Evolutionary conservation across 495 filamentous ascomycete genomes (phyloP), one percentile per base, ranked within the genome.

Genomic region (Emericellopsis terricola): DNA sequence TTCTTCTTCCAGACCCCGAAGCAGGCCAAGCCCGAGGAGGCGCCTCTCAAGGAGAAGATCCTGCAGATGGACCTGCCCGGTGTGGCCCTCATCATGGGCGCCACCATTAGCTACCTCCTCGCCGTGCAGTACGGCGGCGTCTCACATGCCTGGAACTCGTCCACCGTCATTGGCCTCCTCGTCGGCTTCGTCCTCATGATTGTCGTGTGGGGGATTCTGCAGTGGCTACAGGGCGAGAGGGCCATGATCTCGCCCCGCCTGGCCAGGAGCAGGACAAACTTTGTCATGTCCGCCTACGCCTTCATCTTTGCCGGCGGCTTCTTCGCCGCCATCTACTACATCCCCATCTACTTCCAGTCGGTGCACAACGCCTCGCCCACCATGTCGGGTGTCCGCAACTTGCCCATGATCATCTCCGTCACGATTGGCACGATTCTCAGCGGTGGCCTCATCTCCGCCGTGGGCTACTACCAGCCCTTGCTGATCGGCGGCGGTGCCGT

Each of bases 271-370:
- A 54, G 64, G 8, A 42, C 37, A 28, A 46, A 68, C 21, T 46
- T 41, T 11, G 47, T 48, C 28, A 49, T 48, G 8, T 41, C 42
- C 24, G 9, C 43, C 8, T 59, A 37, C 38, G 29, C 41, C 10
- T 51, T 60, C 44, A 49, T 55, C 47, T 52, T 58, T 28, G 40
- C 35, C 5, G 60, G 59, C 8, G 44, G 41, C 5, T 55, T 54
- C 38, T 56, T 57, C 40, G 34, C 57, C 1, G 21, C 64, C 8
- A 48, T 69, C 10, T 73, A 65, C 49, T 73, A 65, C 40, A 46
- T 74, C 3, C 68, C 69, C 23, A 66, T 73, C 38, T 76, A 68
- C 40, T 74, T 72, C 47, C 70, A 76, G 42, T 47, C 45, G 14
- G 49, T 71, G 19, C 37, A 58, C 29, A 49, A 49, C 31, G 49